Evolutionary conservation across 208 protist species (phyloP), one percentile per base, ranked within the genome.

Genomic region (Crithidia bombi): DNA sequence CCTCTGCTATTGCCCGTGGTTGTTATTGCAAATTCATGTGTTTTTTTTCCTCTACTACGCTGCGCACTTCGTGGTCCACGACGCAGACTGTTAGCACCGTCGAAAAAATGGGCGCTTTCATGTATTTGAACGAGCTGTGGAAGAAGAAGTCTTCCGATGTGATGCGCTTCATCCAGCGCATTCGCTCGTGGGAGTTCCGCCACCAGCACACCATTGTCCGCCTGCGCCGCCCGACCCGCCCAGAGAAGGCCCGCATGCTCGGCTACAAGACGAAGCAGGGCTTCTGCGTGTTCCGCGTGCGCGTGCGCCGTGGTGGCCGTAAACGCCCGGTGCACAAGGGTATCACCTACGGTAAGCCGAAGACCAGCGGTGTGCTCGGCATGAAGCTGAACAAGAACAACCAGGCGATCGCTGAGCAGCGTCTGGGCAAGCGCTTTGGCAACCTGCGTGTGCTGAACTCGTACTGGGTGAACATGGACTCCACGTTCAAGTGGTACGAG

Each of bases 201-300:
- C 97, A 99, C 82, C 87, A 95, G 82, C 87, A 96, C 84, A 90
- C 87, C 26, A 78, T 97, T 61, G 87, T 95, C 28, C 81, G 99
- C 78, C 92, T 97, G 71, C 79, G 92, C 66, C 94, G 92, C 73
- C 98, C 99, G 47, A 99, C 97, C 47, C 93, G 99, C 77, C 98
- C 98, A 47, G 99, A 99, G 82, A 99, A 99, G 91, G 99, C 99
- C 36, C 92, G 98, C 77, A 90, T 93, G 75, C 86, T 99, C 39
- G 99, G 99, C 84, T 99, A 99, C 97, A 99, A 99, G 92, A 96
- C 97, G 59, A 99, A 99, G 95, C 97, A 99, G 84, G 99, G 99
- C 70, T 99, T 96, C 85, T 93, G 98, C 73, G 91, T 99, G 67
- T 99, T 99, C 93, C 98, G 99, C 72, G 94, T 99, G 55, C 96